Evolutionary conservation across 306 rosid genomes (phyloP).

Genomic region (Malus sylvestris): DNA sequence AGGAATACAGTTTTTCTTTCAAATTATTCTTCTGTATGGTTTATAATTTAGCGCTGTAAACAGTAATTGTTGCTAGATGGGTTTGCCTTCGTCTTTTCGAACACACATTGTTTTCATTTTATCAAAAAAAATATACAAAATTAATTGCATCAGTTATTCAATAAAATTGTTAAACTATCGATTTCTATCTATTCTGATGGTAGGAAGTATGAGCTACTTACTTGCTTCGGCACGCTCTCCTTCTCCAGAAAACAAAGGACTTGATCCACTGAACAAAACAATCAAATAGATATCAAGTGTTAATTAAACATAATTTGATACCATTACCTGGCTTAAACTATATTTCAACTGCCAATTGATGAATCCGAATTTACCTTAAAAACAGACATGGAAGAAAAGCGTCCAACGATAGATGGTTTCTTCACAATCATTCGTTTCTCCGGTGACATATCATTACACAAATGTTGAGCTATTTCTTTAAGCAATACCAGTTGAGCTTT

Average conservation of each 20-base stretch:
- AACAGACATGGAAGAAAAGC: constrained; percentile 42
- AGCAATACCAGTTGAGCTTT: constrained; percentile 84
- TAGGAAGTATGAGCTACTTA: constrained; percentile 36
- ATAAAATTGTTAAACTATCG: neutral
- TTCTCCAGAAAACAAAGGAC: constrained; percentile 73
- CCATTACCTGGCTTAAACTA: neutral
- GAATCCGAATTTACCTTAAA: constrained; percentile 50
- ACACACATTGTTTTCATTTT: neutral
- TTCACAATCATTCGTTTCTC: constrained; percentile 38
- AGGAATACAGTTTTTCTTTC: neutral
- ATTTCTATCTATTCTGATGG: neutral
- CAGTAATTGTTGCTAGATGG: neutral
- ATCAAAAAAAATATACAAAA: neutral
- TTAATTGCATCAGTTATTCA: neutral
- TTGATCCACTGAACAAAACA: constrained; percentile 54
- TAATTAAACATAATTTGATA: neutral
- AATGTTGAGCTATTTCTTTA: constrained; percentile 95
- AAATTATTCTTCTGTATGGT: neutral
- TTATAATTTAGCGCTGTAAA: neutral
- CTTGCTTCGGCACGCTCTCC: constrained; percentile 74
- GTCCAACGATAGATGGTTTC: constrained; percentile 41
- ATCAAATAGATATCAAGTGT: constrained; percentile 15
- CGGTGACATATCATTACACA: constrained; percentile 71
- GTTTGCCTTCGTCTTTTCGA: no score
- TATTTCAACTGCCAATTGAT: neutral